phyloP scores from a whole-genome alignment of 108 stramenopile genomes.

The Skeletonema marinoi region DNA sequence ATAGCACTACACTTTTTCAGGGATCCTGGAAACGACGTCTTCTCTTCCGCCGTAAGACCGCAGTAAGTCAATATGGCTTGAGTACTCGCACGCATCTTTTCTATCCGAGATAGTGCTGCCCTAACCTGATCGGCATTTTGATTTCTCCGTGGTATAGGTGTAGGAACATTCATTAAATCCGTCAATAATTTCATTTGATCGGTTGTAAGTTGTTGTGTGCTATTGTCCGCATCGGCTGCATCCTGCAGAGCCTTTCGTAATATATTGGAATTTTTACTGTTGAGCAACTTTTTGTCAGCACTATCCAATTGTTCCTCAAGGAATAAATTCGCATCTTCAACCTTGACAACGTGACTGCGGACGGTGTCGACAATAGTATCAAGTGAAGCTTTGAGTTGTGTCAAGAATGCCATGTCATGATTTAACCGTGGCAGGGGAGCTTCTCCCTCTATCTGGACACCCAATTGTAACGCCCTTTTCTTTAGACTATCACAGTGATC shows the following conservation, averaged over 20 bases:
- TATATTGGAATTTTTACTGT: constrained; percentile 4
- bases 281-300: constrained; percentile 47
- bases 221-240: constrained; percentile 33
- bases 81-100: constrained; percentile 26
- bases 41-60: constrained; percentile 16
- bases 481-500: constrained; percentile 58
- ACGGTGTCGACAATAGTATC: constrained; percentile 68
- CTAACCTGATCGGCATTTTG: constrained; percentile 21
- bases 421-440: not conserved
- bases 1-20: constrained; percentile 17
- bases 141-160: constrained; percentile 35
- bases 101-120: constrained; percentile 32
- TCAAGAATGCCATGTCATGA: constrained; percentile 44
- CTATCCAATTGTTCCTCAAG: constrained; percentile 56
- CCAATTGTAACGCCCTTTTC: constrained; percentile 60
- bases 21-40: constrained; percentile 19
- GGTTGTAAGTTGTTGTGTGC: constrained; percentile 38
- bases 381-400: constrained; percentile 54
- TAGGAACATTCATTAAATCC: constrained; percentile 20
- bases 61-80: constrained; percentile 31
- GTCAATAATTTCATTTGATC: constrained; percentile 41
- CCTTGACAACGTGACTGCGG: constrained; percentile 71
- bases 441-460: constrained; percentile 30
- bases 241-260: constrained; percentile 12
- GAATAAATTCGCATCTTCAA: constrained; percentile 69